Base-by-base conservation (phyloP, 306 rosid species). In the Macrotyloma uniflorum region DNA sequence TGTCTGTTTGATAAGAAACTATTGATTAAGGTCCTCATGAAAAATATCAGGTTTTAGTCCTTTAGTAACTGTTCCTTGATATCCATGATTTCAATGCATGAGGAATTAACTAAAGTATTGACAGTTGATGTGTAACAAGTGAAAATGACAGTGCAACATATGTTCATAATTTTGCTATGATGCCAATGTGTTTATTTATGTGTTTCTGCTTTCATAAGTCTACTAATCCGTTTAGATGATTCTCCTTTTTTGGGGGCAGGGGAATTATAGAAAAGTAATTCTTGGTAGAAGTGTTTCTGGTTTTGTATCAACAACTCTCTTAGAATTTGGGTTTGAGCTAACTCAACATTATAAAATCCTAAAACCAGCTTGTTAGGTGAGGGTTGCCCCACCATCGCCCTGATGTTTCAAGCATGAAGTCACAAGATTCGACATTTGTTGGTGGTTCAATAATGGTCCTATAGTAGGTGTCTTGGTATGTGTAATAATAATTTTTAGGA, bases 21-120 rank as follows among this genome's bases (percentile, higher is more conserved):
- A 59, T 47, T 62, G 68, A 62, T 9, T 26, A 54, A 40, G 18
- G 54, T 54, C 38, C 55, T 74, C 28, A 28, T 24, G 73, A 67
- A 43, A 8, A 36, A 68, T 55, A 22, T 62, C 38, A 26, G 32
- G 35, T 22, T 55, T 65, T 73, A 64, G 30, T 53, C 23, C 46
- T 70, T 30, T 38, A 57, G 63, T 66, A 72, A 47, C 51, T 83
- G 45, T 57, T 75, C 79, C 73, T 76, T 76, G 55, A 65, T 75
- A 33, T 58, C 65, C 24, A 20, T 63, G 55, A 40, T 40, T 15
- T 14, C 6, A 33, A 72, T 68, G 78, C 74, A 11, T 35, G 22
- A 59, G 71, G 42, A 68, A 54, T 64, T 57, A 64, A 59, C 64
- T 61, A 35, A 55, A 46, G 50, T 38, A 28, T 72, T 75, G 63